Evolutionary conservation across 352 stramenopile species (phyloP).

Genomic region (Globisporangium ultimum): DNA sequence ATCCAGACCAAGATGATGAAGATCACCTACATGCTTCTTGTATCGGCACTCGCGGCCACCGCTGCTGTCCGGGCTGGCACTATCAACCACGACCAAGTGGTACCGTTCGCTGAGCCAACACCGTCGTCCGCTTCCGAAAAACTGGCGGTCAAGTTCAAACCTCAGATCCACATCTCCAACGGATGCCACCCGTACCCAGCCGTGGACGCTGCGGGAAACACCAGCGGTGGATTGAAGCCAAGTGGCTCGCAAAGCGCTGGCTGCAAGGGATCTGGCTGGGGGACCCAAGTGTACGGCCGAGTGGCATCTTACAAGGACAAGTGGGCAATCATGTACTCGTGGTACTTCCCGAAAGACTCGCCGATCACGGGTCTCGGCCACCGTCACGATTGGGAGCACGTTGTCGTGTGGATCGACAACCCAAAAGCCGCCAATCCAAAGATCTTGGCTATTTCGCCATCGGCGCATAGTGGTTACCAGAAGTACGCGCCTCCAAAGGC

Average conservation of each 20-base stretch:
- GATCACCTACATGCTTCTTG: conserved; percentile 11
- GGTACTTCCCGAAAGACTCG: conserved; percentile 43
- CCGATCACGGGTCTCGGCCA: conserved; percentile 25
- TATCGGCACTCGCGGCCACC: conserved; percentile 11
- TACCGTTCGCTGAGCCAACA: conserved; percentile 20
- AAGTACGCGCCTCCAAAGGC: too few species aligned
- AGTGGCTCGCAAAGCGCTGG: conserved; percentile 19
- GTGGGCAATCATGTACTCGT: conserved; percentile 30
- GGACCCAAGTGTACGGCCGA: conserved; percentile 22
- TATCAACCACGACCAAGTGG: conserved; percentile 22
- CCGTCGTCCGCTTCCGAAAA: conserved; percentile 17
- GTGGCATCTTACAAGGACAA: conserved; percentile 14
- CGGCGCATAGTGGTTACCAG: too few species aligned
- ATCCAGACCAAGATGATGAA: too few species aligned
- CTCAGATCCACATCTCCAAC: conserved; percentile 31
- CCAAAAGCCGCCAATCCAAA: conserved; percentile 16
- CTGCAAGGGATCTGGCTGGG: conserved; percentile 28
- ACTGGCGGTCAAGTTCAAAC: conserved; percentile 25
- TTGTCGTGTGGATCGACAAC: conserved; percentile 40
- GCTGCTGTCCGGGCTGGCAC: conserved; percentile 5
- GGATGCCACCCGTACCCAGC: conserved; percentile 33
- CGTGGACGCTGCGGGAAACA: conserved; percentile 25
- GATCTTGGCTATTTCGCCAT: conserved; percentile 14
- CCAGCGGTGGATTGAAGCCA: conserved; percentile 28
- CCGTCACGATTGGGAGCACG: conserved; percentile 32